These are phyloP conservation scores for Aspergillus haitiensis DNA, from an alignment of 495 filamentous ascomycete species.

Conservation along the genomic window DNA sequence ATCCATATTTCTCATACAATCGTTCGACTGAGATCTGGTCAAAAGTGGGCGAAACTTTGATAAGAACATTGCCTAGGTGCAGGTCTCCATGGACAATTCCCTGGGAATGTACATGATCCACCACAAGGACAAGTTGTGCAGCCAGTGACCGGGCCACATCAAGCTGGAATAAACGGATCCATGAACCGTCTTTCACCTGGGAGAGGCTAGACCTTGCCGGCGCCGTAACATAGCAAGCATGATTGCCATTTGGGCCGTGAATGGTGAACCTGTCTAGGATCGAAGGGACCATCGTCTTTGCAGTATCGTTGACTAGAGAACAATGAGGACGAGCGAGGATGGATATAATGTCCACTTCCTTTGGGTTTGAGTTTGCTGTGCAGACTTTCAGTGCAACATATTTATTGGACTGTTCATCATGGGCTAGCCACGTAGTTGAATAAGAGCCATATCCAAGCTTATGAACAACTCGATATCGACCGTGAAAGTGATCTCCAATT, in stretches of 20 bases:
- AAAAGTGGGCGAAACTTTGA: constrained; percentile 21
- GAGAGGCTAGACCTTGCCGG: constrained; percentile 34
- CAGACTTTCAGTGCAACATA: constrained; percentile 39
- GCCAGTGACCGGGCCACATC: constrained; percentile 41
- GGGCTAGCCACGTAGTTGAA: constrained; percentile 38
- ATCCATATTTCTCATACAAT: constrained; percentile 30
- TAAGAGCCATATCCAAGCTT: constrained; percentile 39
- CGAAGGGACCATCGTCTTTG: constrained; percentile 28
- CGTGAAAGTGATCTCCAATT: constrained; percentile 37
- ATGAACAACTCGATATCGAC: constrained; percentile 37
- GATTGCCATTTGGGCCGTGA: constrained; percentile 43
- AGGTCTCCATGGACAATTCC: constrained; percentile 38
- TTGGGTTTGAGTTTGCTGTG: constrained; percentile 30
- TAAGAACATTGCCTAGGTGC: constrained; percentile 34
- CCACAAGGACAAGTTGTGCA: constrained; percentile 37
- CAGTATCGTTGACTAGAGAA: constrained; percentile 17
- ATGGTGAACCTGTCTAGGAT: constrained; percentile 42
- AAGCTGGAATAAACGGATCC: constrained; percentile 36
- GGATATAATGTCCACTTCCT: constrained; percentile 27
- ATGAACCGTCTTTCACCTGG: constrained; percentile 32
- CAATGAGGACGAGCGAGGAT: constrained; percentile 15
- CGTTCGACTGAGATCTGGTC: constrained; percentile 25
- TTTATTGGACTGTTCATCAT: constrained; percentile 27
- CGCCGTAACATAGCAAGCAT: constrained; percentile 40
- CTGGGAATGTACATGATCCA: constrained; percentile 34